Conservation (phyloP, 2,329 filamentous ascomycete genomes). For the Tolypocladium tropicale region DNA sequence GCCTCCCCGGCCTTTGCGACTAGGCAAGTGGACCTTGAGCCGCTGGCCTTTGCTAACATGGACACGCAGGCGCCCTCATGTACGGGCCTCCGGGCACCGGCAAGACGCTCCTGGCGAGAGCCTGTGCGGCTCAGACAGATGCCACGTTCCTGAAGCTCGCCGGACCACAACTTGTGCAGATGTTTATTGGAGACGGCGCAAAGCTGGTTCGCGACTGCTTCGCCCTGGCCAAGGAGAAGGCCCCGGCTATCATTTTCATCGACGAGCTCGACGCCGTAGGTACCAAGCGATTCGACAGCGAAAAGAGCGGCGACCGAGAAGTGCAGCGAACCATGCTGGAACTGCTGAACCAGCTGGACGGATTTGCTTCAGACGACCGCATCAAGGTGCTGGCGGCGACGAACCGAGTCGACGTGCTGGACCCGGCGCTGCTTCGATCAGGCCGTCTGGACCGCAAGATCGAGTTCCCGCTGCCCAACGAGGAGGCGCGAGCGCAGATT, state of each 20-base stretch:
- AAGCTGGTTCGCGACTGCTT: slow-evolving; percentile 98
- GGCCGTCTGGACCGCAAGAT: slow-evolving; percentile 94
- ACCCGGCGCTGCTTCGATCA: slow-evolving; percentile 82
- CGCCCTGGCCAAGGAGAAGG: slow-evolving; percentile 95
- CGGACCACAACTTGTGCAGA: slow-evolving; percentile 94
- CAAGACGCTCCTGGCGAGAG: slow-evolving; percentile 86
- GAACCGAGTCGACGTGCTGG: slow-evolving; percentile 88
- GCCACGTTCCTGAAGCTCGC: slow-evolving; percentile 98
- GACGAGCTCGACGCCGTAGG: slow-evolving; percentile 98
- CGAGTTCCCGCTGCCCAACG: slow-evolving; percentile 95
- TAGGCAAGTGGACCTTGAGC: neutral
- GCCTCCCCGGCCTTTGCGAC: too few species aligned
- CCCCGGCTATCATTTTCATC: slow-evolving; percentile 98
- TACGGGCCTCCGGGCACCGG: slow-evolving; percentile 88
- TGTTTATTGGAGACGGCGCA: slow-evolving; percentile 98
- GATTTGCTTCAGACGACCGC: slow-evolving; percentile 91
- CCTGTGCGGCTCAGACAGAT: slow-evolving; percentile 94
- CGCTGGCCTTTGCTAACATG: neutral
- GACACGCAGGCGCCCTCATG: slow-evolving; percentile 74
- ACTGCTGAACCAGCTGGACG: slow-evolving; percentile 94
- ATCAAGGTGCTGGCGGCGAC: slow-evolving; percentile 95
- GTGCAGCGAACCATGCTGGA: slow-evolving; percentile 99
- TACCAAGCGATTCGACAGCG: slow-evolving; percentile 96
- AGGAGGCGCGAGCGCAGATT: slow-evolving; percentile 95
- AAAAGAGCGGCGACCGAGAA: slow-evolving; percentile 95